phyloP scores from a whole-genome alignment of 768 basidiomycete species.

The Suillus occidentalis region DNA sequence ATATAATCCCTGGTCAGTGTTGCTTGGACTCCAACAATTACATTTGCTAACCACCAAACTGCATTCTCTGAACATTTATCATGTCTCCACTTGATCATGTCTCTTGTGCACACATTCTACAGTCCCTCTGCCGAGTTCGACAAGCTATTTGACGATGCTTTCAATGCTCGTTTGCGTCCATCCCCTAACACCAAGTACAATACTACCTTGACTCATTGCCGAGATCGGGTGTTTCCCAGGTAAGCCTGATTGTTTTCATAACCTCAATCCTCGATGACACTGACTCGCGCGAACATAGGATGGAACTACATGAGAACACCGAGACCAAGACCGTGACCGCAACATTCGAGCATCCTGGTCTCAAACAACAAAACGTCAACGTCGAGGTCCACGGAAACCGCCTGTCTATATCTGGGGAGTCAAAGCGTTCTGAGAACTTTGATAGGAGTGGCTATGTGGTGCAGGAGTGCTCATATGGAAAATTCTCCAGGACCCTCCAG shows the following conservation, averaged over 20 bases:
- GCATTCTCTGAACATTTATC: not conserved
- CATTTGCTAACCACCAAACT: not conserved
- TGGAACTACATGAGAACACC: not conserved
- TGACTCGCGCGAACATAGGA: not conserved
- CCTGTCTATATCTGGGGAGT: constrained; percentile 47
- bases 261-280: not conserved
- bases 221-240: constrained; percentile 26
- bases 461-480: too few relatives aligned
- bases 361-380: too few relatives aligned
- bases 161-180: constrained; percentile 25
- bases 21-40: not conserved
- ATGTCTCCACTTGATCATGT: constrained; percentile 18
- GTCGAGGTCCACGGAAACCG: constrained; percentile 25
- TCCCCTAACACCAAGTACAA: constrained; percentile 8
- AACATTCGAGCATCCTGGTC: not conserved
- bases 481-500: too few relatives aligned
- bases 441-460: too few relatives aligned
- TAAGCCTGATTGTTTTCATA: constrained; percentile 7
- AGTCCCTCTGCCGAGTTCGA: constrained; percentile 42
- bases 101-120: constrained; percentile 28
- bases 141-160: constrained; percentile 41
- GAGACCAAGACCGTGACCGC: not conserved
- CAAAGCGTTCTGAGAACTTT: too few relatives aligned
- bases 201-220: constrained; percentile 11
- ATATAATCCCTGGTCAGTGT: not conserved